phyloP scores from a whole-genome alignment of 2,329 filamentous ascomycete genomes.

The Cladobotryum mycophilum region DNA sequence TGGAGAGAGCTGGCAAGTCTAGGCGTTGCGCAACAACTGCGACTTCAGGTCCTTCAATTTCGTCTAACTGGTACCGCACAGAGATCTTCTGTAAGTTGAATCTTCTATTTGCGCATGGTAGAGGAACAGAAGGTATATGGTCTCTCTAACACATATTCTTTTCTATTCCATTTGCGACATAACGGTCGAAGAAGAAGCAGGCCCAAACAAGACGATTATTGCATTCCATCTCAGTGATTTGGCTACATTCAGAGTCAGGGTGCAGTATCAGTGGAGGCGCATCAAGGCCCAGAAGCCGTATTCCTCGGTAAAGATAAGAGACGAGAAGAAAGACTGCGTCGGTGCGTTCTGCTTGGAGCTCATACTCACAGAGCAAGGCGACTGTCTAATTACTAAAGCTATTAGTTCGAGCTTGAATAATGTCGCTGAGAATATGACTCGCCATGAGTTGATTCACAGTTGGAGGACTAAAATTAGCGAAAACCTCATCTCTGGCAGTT shows the following conservation, averaged over 20 bases:
- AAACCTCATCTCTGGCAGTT: neutral
- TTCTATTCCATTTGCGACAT: constrained; percentile 16
- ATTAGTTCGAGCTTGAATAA: neutral
- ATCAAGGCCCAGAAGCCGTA: constrained; percentile 16
- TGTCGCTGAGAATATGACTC: neutral
- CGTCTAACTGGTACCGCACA: constrained; percentile 6
- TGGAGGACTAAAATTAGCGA: neutral
- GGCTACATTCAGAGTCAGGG: constrained; percentile 1
- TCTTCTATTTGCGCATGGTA: constrained; percentile 15
- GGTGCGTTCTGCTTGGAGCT: constrained; percentile 16
- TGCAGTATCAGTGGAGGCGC: constrained; percentile 8
- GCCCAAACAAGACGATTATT: constrained; percentile 20
- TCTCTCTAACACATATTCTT: constrained; percentile 19
- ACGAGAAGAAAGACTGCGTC: constrained; percentile 18
- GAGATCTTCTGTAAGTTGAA: constrained; percentile 12
- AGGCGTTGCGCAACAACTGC: constrained; percentile 9
- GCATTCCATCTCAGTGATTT: constrained; percentile 14
- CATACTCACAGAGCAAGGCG: constrained; percentile 19
- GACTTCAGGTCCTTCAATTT: constrained; percentile 12
- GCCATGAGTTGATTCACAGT: constrained; percentile 19
- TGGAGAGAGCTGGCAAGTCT: constrained; percentile 13
- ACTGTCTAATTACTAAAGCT: constrained; percentile 10
- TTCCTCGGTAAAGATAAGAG: constrained; percentile 17
- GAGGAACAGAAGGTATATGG: constrained; percentile 16
- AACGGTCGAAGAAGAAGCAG: constrained; percentile 18